These are phyloP conservation scores for Nakazawaea ishiwadae DNA, from an alignment of 805 yeast species.

Conservation along the genomic window DNA sequence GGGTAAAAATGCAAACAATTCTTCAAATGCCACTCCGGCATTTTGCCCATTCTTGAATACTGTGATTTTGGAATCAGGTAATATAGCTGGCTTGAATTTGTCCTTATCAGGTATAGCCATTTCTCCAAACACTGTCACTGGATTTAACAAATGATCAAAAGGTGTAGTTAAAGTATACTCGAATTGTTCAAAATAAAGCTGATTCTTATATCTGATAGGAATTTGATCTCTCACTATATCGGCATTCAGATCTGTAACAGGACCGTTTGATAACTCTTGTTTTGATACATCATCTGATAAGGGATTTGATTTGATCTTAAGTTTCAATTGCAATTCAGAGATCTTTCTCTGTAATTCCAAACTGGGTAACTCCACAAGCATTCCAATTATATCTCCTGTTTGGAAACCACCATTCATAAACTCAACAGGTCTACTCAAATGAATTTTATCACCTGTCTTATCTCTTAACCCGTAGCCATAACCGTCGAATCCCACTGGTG, in stretches of 20 bases:
- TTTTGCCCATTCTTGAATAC: slow-evolving; percentile 75
- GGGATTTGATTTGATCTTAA: slow-evolving; percentile 16
- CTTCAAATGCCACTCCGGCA: slow-evolving; percentile 61
- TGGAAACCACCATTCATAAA: slow-evolving; percentile 53
- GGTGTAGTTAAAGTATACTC: slow-evolving; percentile 69
- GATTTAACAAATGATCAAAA: slow-evolving; percentile 72
- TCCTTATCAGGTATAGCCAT: slow-evolving; percentile 51
- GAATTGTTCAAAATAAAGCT: slow-evolving; percentile 76
- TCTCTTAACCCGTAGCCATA: slow-evolving; percentile 92
- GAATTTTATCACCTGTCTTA: slow-evolving; percentile 67
- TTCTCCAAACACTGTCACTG: slow-evolving; percentile 68
- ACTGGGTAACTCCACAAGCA: slow-evolving; percentile 66
- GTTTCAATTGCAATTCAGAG: slow-evolving; percentile 32
- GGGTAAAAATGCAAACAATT: slow-evolving; percentile 73
- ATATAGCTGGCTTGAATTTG: slow-evolving; percentile 40
- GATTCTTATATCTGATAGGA: slow-evolving; percentile 77
- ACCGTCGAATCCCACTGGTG: slow-evolving; percentile 94
- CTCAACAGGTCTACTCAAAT: slow-evolving; percentile 61
- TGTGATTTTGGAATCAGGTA: slow-evolving; percentile 55
- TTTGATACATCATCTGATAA: too few relatives aligned
- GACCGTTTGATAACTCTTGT: too few relatives aligned
- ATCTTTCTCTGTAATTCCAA: slow-evolving; percentile 37
- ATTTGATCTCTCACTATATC: slow-evolving; percentile 76
- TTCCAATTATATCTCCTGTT: slow-evolving; percentile 80
- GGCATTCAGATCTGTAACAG: too few relatives aligned